Evolutionary conservation across 768 basidiomycete species (phyloP), one percentile per base, ranked within the genome.

Genomic region (Lactarius deliciosus): DNA sequence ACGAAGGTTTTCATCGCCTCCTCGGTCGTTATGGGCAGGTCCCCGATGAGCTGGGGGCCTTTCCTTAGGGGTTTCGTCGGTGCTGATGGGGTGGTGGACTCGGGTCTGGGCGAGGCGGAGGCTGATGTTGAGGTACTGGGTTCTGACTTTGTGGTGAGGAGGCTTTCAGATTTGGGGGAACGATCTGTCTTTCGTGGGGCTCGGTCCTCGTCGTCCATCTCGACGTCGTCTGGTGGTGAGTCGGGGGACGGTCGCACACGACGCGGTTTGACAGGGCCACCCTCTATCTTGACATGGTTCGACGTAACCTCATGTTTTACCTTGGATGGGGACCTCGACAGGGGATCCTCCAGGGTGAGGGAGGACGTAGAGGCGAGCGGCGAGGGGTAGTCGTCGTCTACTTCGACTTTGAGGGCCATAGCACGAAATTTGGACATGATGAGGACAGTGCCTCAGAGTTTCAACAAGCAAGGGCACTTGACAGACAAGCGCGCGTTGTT

Each of bases 21-120:
- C 61, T 85, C 80, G 72, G 89, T 86, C 36, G 94, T 94, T 56
- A 83, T 76, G 11, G 94, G 92, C 57, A 97, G 84, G 77, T 94
- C 80, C 8, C 84, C 84, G 69, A 98, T 92, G 74, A 97, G 84
- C 79, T 91, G 91, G 20, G 83, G 82, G 25, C 77, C 74, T 53
- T 76, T 65, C 55, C 75, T 79, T 68, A 71, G 67, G 56, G 68
- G 61, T 13, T 69, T 70, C 43, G 54, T 56, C 16, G 41, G 34
- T 32, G 43, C 40, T 11, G 68, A 64, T 53, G 75, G 71, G 41
- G 75, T 64, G 32, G 76, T 64, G 30, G 76, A 70, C 63, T 73
- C 80, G 22, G 69, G 73, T 70, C 76, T 77, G 58, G 75, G 60
- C 22, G 73, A 70, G 15, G 70, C 61, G 32, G 73, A 69, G 8